Conservation (phyloP, 1,284 basidiomycete genomes). For the Ganoderma multipileum region DNA sequence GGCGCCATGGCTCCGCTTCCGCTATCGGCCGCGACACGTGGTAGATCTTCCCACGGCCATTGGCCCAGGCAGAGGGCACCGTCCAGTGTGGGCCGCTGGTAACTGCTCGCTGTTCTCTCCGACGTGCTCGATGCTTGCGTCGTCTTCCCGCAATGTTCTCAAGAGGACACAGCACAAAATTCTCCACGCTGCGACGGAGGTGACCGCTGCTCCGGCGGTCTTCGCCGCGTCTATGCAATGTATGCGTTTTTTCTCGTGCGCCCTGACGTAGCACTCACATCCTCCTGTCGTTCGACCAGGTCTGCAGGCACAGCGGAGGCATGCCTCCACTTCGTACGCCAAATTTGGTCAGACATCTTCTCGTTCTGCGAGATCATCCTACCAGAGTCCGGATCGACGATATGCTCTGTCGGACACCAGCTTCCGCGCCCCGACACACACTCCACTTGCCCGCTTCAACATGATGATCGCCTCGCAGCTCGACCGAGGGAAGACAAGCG, state of each 20-base stretch:
- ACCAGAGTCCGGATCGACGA: slow-evolving; percentile 6
- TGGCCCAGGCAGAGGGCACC: background rate
- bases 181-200: slow-evolving; percentile 14
- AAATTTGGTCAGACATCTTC: background rate
- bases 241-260: background rate
- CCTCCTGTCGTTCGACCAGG: background rate
- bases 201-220: background rate
- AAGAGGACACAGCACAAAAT: slow-evolving; percentile 32
- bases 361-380: background rate
- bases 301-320: slow-evolving; percentile 27
- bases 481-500: slow-evolving; percentile 9
- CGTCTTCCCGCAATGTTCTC: slow-evolving; percentile 46
- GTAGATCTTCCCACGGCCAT: slow-evolving; percentile 11
- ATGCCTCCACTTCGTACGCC: slow-evolving; percentile 28
- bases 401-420: slow-evolving; percentile 14
- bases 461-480: slow-evolving; percentile 28
- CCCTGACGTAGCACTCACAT: slow-evolving; percentile 2
- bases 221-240: background rate
- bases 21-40: slow-evolving; percentile 18
- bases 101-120: slow-evolving; percentile 13
- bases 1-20: background rate
- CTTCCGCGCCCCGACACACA: slow-evolving; percentile 17
- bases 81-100: background rate
- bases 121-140: slow-evolving; percentile 46
- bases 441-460: slow-evolving; percentile 29